Evolutionary conservation across 129 eudicot genomes (phyloP), one percentile per base, ranked within the genome.

Genomic region (Ambrosia artemisiifolia): DNA sequence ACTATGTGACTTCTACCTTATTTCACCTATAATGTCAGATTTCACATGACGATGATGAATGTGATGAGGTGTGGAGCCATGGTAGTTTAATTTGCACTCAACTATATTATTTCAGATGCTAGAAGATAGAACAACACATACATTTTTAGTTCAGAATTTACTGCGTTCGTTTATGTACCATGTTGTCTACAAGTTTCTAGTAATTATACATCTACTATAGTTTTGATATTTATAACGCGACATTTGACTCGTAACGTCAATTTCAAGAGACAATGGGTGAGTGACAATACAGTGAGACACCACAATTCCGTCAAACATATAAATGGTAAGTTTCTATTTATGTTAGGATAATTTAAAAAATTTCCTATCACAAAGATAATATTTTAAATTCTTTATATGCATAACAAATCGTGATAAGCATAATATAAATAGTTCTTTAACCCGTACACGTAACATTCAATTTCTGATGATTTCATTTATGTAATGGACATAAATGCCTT

Each of bases 11-110:
- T 61, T 61, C 6, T 61, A 28, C 2, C 51, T 40, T 64, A 9
- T 18, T 38, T 32, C 51, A 67, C 61, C 18, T 67, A n/a, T 67
- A 67, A 49, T 30, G 60, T 67, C 61, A 48, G 59, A 50, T 14
- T n/a, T 67, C 72, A 47, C 46, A 67, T 67, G 60, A 67, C 13
- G 24, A 14, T 57, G 63, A 30, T 32, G 72, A 24, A 3, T 17
- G 16, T 5, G 30, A 6, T 49, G 61, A 14, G 17, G 66, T 61
- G 66, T 61, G 66, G 44, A 61, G 66, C 44, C 66, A 44, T 47
- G 72, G 53, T n/a, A 12, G 30, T 67, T 67, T 48, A 10, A 32
- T 47, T 68, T 30, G 9, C 13, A 47, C 61, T 49, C 54, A 68
- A 68, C 61, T 48, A 36, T 14, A 48, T 49, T 53, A 32, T 60